phyloP scores from a whole-genome alignment of 1,139 yeast genomes.

The Candida sojae region DNA sequence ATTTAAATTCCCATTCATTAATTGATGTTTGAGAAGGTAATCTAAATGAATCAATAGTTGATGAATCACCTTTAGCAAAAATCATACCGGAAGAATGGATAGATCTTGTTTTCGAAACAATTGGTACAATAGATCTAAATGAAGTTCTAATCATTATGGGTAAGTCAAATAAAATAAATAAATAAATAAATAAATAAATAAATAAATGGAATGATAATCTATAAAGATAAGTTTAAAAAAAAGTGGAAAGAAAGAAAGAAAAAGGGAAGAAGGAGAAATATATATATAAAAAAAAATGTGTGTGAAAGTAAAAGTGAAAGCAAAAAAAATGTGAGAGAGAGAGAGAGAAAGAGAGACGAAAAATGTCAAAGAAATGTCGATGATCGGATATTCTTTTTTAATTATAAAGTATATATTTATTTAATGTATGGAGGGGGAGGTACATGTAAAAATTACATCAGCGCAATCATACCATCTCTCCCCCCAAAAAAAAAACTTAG shows the following conservation, averaged over 20 bases:
- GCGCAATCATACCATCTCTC: too few species aligned
- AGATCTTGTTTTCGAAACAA: conserved; percentile 9
- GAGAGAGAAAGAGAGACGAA: neutral
- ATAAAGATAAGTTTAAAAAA: neutral
- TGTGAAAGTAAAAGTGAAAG: too few species aligned
- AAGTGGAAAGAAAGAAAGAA: neutral
- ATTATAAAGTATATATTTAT: too few species aligned
- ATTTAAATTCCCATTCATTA: conserved; percentile 53
- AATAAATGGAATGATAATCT: too few species aligned
- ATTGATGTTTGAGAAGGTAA: conserved; percentile 51
- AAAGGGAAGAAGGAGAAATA: neutral
- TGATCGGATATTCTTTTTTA: neutral
- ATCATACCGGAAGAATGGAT: conserved; percentile 6
- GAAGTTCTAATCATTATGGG: conserved; percentile 11
- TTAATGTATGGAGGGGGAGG: too few species aligned
- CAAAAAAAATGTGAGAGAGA: too few species aligned
- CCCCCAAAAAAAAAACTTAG: too few species aligned
- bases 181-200: neutral
- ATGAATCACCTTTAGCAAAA: conserved; percentile 45
- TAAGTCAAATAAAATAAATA: neutral
- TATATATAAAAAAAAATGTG: too few species aligned
- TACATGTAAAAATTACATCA: too few species aligned
- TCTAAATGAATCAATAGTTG: conserved; percentile 46
- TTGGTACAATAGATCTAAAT: conserved; percentile 17
- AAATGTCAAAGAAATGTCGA: neutral